Base-by-base conservation (phyloP, 225 moss, liverwort and hornwort genomes). In the Antitrichia curtipendula region DNA sequence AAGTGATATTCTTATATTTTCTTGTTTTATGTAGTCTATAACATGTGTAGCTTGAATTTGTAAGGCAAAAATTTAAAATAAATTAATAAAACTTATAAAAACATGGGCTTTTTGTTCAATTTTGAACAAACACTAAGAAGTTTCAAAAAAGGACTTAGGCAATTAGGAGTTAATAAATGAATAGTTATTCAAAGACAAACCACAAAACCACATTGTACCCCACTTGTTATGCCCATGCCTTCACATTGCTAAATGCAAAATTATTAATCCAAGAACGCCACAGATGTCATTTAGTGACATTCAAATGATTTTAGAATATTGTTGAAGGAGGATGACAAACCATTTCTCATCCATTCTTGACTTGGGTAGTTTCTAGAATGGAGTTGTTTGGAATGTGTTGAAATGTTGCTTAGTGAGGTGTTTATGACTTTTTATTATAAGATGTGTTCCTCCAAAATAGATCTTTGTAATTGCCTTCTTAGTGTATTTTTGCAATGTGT, bases 181-280 rank as follows among this genome's bases (percentile, higher is more conserved):
- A 32, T 74, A 2, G 47, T 49, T 50, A 27, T 32, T 49, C 7
- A 49, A 19, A 47, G 19, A 49, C 18, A 29, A 73, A 11, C 31
- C 0, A 18, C 7, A 47, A 74, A 72, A 18, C 0, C 2, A 6
- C 2, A 32, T 31, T 31, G 19, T 20, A 74, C 2, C 6, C 10
- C 6, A 17, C 2, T 73, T 47, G 4, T 28, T 28, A 4, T 29
- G 10, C 3, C 45, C 29, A 25, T 10, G 2, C 17, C 0, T 0
- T 29, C 6, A 29, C 18, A 18, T 73, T 73, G 29, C 29, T 11
- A 47, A 47, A 29, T 73, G 73, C 7, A 73, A 47, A 11, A 47
- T 29, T 29, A 6, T 28, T 29, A 17, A 72, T 17, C 2, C 0
- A 9, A 0, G 2, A 71, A 25, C 0, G 0, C 5, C 8, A 2